phyloP scores from a whole-genome alignment of 1,139 yeast genomes.

The Saccharomyces pastorianus region DNA sequence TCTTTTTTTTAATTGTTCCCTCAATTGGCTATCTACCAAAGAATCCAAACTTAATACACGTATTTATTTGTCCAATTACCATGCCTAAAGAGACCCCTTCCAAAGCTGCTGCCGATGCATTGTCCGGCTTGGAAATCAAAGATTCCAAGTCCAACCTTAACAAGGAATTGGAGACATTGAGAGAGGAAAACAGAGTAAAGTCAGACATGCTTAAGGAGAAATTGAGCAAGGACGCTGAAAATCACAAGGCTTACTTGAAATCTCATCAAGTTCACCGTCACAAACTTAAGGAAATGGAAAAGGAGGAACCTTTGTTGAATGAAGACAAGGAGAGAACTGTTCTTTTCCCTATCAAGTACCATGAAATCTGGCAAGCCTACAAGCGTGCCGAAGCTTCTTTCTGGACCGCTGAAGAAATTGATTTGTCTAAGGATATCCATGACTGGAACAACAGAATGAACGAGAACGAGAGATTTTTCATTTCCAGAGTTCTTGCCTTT shows the following conservation, averaged over 20 bases:
- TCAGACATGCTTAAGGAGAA: conserved; percentile 16
- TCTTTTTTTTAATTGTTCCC: neutral
- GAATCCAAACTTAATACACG: neutral
- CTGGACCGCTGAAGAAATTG: conserved; percentile 99
- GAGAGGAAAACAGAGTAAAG: conserved; percentile 16
- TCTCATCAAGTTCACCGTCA: conserved; percentile 65
- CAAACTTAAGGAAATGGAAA: conserved; percentile 63
- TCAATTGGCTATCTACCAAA: neutral
- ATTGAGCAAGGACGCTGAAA: conserved; percentile 25
- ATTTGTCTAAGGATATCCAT: conserved; percentile 78
- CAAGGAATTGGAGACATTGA: conserved; percentile 16
- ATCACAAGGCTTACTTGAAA: conserved; percentile 48
- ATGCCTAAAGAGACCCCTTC: conserved; percentile 39
- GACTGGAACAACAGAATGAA: conserved; percentile 89
- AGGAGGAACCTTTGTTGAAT: conserved; percentile 76
- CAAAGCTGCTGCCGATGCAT: conserved; percentile 37
- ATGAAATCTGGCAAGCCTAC: conserved; percentile 98
- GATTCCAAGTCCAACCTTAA: conserved; percentile 28
- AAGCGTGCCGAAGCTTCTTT: conserved; percentile 98
- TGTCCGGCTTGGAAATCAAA: conserved; percentile 34
- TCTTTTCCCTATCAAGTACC: conserved; percentile 91
- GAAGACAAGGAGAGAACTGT: conserved; percentile 89
- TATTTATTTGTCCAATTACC: neutral
- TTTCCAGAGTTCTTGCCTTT: conserved; percentile 90
- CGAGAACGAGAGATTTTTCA: conserved; percentile 84